phyloP scores from a whole-genome alignment of 2,329 filamentous ascomycete genomes.

The Diaporthe sp. region DNA sequence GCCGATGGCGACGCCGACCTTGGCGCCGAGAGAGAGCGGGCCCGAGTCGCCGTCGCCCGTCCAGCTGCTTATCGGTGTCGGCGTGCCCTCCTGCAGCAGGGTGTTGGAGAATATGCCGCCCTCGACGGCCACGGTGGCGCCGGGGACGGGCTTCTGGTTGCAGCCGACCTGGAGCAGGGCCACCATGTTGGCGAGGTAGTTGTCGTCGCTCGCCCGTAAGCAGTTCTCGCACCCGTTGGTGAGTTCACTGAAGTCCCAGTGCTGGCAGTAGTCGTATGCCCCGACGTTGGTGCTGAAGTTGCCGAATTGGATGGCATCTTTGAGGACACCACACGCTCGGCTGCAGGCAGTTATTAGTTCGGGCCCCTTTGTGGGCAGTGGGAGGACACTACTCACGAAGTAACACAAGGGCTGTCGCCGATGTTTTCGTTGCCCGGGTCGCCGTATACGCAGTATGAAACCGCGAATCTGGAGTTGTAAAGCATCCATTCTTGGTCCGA shows the following conservation, averaged over 20 bases:
- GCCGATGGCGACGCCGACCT: conserved; percentile 71
- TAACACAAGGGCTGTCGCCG: conserved; percentile 64
- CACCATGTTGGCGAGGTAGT: conserved; percentile 68
- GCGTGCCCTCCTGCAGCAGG: conserved; percentile 64
- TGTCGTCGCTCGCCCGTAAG: conserved; percentile 52
- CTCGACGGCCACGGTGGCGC: conserved; percentile 62
- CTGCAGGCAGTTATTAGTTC: conserved; percentile 54
- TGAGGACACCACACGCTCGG: conserved; percentile 66
- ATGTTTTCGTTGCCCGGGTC: conserved; percentile 58
- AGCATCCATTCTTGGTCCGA: conserved; percentile 69
- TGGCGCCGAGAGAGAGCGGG: conserved; percentile 65
- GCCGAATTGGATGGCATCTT: conserved; percentile 61
- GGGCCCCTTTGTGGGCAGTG: background rate
- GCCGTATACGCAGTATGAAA: conserved; percentile 70
- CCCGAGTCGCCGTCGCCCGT: conserved; percentile 59
- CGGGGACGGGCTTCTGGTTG: conserved; percentile 62
- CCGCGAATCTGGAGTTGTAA: conserved; percentile 71
- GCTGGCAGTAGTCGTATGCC: conserved; percentile 68
- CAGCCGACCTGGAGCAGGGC: conserved; percentile 70
- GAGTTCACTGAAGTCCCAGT: conserved; percentile 64
- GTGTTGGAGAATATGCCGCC: conserved; percentile 67
- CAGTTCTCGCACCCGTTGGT: conserved; percentile 67
- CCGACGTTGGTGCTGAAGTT: conserved; percentile 62
- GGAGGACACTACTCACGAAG: conserved; percentile 57
- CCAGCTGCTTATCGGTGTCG: conserved; percentile 57